Percentiles rank a stretch among this genome's conserved stretches.
These are phyloP conservation scores for Xeromyces bisporus DNA, from an alignment of 495 filamentous ascomycete genomes.

Conservation along the genomic window DNA sequence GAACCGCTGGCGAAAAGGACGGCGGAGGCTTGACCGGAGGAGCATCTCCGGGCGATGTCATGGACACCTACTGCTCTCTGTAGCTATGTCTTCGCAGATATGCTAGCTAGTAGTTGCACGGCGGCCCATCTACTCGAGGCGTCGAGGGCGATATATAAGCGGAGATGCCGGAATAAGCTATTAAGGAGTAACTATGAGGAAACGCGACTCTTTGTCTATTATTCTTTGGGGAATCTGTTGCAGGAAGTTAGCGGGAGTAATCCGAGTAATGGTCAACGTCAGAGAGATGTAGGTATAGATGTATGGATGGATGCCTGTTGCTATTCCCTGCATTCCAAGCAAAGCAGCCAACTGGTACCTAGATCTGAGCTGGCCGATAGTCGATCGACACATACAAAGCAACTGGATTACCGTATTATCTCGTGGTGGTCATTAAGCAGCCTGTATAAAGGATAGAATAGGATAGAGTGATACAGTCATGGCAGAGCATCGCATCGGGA, in stretches of 20 bases:
- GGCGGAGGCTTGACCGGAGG: slow-evolving; percentile 42
- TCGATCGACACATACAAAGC: no score
- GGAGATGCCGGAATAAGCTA: neutral
- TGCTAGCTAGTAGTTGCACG: neutral
- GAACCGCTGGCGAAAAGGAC: slow-evolving; percentile 35
- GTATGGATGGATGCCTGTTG: no score
- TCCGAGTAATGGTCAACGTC: neutral
- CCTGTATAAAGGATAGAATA: no score
- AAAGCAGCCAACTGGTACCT: no score
- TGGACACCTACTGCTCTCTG: slow-evolving; percentile 23
- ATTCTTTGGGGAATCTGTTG: neutral
- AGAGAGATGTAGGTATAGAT: no score
- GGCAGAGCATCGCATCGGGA: no score
- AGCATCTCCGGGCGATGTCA: slow-evolving; percentile 46
- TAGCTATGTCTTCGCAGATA: slow-evolving; percentile 1
- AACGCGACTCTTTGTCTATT: neutral
- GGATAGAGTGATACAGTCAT: no score
- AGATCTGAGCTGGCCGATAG: no score
- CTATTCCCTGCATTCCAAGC: no score
- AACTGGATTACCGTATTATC: no score
- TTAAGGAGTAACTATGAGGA: neutral
- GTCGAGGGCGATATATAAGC: neutral
- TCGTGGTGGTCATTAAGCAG: no score
- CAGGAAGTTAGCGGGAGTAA: neutral
- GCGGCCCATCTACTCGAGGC: neutral